Base-by-base conservation (phyloP, 2,329 filamentous ascomycete species). In the Aspergillus unguis region DNA sequence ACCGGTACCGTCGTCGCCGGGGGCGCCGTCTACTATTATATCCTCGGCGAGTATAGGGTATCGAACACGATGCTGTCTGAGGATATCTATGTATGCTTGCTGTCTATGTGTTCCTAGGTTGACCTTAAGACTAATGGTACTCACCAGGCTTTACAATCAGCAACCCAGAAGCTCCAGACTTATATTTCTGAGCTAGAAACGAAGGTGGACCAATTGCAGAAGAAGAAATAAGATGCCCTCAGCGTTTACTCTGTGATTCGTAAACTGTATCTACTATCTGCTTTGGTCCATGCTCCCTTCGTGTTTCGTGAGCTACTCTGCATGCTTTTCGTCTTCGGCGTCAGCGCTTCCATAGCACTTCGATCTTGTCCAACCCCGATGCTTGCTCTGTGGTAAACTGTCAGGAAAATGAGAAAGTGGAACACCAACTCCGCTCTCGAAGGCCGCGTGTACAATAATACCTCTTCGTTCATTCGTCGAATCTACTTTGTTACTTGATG, bases 51-150 rank as follows among this genome's bases (percentile, higher is more conserved):
- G 74, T 97, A 96, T 79, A 90, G 91, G 76, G 80, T 91, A 40
- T 89, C 90, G 62, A 97, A 96, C 77, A 89, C 95, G 75, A 82
- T 96, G 67, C 78, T 97, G 74, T 92, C 87, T 56, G 91, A 96
- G 75, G 92, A 97, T 75, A 96, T 97, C 71, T 92, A 92, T 75
- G 92, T 96, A 82, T 74, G 90, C 86, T 50, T 48, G 17, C 26
- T 50, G 7, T 36, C 35, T 32, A 4, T 11, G 17, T 17, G 17
- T 17, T 17, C 17, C 17, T 17, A 17, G 17, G 17, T 17, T 17
- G 17, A 17, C 17, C 1, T 17, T 17, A 17, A 17, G 17, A 17
- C 17, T 17, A 17, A 17, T 17, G 17, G 17, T 17, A 17, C 17
- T 17, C 17, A 1, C 23, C 28, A 95, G 92, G 86, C 89, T 60